Percentiles rank a stretch among this genome's conserved stretches.
Evolutionary conservation across 805 yeast genomes (phyloP).

Genomic region (Kregervanrija fluxuum): DNA sequence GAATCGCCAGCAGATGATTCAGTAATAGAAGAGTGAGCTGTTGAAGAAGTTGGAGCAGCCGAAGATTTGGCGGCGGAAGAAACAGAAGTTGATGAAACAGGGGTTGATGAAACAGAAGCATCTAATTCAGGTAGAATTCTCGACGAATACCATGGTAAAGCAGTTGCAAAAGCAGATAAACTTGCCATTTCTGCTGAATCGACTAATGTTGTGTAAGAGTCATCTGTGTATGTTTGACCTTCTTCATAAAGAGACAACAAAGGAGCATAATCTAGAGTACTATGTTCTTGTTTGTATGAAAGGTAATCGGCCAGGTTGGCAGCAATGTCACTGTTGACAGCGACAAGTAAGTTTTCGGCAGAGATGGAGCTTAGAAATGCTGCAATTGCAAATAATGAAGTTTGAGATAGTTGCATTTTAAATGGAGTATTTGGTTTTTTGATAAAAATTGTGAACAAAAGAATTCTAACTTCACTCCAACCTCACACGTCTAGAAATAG

Average conservation of each 20-base stretch:
- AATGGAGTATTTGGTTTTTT: neutral
- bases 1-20: conserved; percentile 3
- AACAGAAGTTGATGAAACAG: conserved; percentile 8
- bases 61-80: conserved; percentile 11
- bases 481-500: no score
- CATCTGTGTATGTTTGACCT: conserved; percentile 35
- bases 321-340: conserved; percentile 31
- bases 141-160: conserved; percentile 29
- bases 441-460: neutral
- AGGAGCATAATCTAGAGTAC: conserved; percentile 21
- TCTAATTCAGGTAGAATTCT: conserved; percentile 20
- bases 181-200: conserved; percentile 12
- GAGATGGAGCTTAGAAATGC: conserved; percentile 16
- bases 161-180: conserved; percentile 24
- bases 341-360: conserved; percentile 27
- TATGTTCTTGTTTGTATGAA: conserved; percentile 25
- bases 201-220: conserved; percentile 37
- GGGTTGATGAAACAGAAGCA: conserved; percentile 9
- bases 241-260: conserved; percentile 27
- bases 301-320: conserved; percentile 28
- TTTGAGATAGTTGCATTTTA: conserved; percentile 20
- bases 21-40: conserved; percentile 3
- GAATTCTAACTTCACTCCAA: neutral
- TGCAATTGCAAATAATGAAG: conserved; percentile 15
- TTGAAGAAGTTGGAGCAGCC: conserved; percentile 6